Conservation (phyloP, 306 rosid species). For the Vicia faba region DNA sequence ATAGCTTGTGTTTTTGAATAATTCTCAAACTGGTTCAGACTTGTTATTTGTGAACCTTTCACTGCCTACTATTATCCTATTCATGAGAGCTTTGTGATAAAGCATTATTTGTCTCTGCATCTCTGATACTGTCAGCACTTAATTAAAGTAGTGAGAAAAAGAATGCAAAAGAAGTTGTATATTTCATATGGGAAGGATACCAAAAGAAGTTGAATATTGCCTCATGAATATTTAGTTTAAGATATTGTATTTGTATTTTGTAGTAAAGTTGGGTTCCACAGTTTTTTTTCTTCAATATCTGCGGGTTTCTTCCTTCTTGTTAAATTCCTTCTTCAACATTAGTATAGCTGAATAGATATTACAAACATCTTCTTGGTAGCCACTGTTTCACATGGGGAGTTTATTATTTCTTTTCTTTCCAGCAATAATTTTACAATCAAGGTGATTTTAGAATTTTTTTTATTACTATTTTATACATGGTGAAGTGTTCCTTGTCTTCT, state of each 20-base stretch:
- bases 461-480: slow-evolving; percentile 27
- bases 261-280: not conserved
- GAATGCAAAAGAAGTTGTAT: slow-evolving; percentile 26
- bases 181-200: slow-evolving; percentile 17
- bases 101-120: slow-evolving; percentile 18
- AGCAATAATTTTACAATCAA: slow-evolving; percentile 23
- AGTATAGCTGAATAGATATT: slow-evolving; percentile 32
- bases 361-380: slow-evolving; percentile 17
- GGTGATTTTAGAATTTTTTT: slow-evolving; percentile 15
- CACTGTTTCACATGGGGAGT: slow-evolving; percentile 13
- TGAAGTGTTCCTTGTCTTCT: slow-evolving; percentile 31
- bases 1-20: not conserved
- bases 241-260: slow-evolving; percentile 4
- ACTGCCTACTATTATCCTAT: slow-evolving; percentile 22
- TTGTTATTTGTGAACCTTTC: slow-evolving; percentile 3
- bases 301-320: slow-evolving; percentile 22
- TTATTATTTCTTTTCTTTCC: slow-evolving; percentile 21
- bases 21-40: not conserved
- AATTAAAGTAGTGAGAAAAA: not conserved
- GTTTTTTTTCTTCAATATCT: not conserved
- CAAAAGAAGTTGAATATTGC: too few relatives aligned
- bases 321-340: too few relatives aligned
- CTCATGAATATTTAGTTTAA: not conserved
- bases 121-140: slow-evolving; percentile 1
- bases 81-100: slow-evolving; percentile 4